Evolutionary conservation across 2,329 filamentous ascomycete genomes (phyloP).

Genomic region (Claviceps sp.): DNA sequence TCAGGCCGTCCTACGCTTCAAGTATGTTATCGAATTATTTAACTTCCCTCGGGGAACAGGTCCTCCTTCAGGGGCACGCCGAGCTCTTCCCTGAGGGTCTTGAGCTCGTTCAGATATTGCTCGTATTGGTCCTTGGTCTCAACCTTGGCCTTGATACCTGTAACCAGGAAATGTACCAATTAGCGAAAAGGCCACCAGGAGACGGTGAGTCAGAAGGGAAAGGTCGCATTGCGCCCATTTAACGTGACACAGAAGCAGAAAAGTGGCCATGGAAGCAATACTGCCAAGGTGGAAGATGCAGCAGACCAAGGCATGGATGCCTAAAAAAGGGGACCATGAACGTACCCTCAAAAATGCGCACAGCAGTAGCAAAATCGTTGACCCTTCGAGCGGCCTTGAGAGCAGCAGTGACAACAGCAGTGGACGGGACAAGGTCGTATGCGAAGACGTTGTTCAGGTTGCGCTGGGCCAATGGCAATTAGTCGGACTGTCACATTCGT

Average conservation of each 20-base stretch:
- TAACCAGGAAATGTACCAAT: not conserved
- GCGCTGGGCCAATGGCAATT: slow-evolving; percentile 34
- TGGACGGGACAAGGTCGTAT: slow-evolving; percentile 96
- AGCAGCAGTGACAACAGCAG: slow-evolving; percentile 79
- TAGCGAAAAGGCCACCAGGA: not conserved
- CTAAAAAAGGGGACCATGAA: not conserved
- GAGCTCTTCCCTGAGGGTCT: slow-evolving; percentile 84
- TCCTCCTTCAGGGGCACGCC: slow-evolving; percentile 85
- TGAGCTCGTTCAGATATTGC: slow-evolving; percentile 88
- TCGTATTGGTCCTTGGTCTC: slow-evolving; percentile 97
- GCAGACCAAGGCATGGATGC: too few relatives aligned
- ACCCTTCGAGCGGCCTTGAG: slow-evolving; percentile 89
- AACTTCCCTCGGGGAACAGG: slow-evolving; percentile 60
- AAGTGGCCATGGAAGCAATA: too few relatives aligned
- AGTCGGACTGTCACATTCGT: slow-evolving; percentile 2
- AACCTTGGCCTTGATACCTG: slow-evolving; percentile 97
- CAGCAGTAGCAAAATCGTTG: slow-evolving; percentile 96
- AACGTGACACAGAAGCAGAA: not conserved
- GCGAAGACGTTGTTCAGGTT: slow-evolving; percentile 99
- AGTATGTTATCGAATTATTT: slow-evolving; percentile 20
- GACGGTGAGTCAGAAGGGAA: not conserved
- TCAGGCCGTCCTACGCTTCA: not conserved
- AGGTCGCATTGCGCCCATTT: not conserved
- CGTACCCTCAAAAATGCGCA: slow-evolving; percentile 96
- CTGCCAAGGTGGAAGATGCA: too few relatives aligned